Conservation (phyloP, 805 yeast species). For the Candida maltosa region DNA sequence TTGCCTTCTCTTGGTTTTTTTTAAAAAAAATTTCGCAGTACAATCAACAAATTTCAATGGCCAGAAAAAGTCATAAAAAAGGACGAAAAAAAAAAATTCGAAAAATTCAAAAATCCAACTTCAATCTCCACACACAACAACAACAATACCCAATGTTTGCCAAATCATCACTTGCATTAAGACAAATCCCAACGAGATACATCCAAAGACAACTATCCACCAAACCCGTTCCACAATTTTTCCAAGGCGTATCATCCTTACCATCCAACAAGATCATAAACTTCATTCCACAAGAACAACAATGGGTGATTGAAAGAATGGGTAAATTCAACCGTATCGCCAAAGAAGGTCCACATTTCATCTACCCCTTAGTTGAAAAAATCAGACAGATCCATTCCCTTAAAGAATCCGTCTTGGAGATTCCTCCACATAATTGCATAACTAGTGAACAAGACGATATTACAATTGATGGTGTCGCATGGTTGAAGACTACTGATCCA, state of each 20-base stretch:
- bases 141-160: neutral
- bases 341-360: conserved; percentile 73
- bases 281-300: conserved; percentile 87
- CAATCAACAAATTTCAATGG: too few species aligned
- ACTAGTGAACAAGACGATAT: conserved; percentile 83
- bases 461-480: conserved; percentile 81
- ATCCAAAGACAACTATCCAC: too few species aligned
- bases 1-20: too few species aligned
- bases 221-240: too few species aligned
- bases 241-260: conserved; percentile 52
- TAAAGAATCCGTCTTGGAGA: conserved; percentile 82
- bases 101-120: neutral
- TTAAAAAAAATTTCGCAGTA: too few species aligned
- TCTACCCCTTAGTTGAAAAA: conserved; percentile 70
- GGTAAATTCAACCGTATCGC: conserved; percentile 69
- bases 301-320: conserved; percentile 90
- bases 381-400: conserved; percentile 79
- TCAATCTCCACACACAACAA: neutral
- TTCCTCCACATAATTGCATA: conserved; percentile 80
- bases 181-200: too few species aligned
- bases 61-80: neutral
- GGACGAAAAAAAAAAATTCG: neutral
- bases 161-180: too few species aligned
- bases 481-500: conserved; percentile 74
- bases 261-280: conserved; percentile 75